A percentile compares a stretch with the other conserved stretches of the same genome.
Conservation (phyloP, 140 eudicot species). For the Oenanthe javanica region DNA sequence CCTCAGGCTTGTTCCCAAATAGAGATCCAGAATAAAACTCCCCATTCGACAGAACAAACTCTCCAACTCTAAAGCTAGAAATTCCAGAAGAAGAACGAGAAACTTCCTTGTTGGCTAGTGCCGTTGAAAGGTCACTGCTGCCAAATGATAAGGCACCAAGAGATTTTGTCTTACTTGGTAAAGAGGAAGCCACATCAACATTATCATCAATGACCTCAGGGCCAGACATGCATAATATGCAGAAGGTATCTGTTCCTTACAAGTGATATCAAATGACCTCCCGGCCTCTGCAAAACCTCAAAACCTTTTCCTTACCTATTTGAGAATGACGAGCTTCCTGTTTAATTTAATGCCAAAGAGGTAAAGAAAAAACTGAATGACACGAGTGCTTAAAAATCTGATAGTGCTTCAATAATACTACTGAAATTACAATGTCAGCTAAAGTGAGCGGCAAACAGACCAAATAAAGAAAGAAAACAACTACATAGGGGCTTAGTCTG, state of each 20-base stretch:
- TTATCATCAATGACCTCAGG: slow-evolving; percentile 51
- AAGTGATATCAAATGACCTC: neutral
- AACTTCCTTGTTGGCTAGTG: slow-evolving; percentile 43
- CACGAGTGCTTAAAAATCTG: neutral
- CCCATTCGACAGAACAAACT: slow-evolving; percentile 60
- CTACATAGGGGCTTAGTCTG: neutral
- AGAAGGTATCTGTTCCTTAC: slow-evolving; percentile 25
- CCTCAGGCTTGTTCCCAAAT: slow-evolving; percentile 69
- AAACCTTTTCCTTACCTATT: neutral
- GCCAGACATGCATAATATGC: slow-evolving; percentile 85
- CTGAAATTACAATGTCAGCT: neutral
- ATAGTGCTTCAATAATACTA: neutral
- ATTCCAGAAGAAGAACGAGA: slow-evolving; percentile 49
- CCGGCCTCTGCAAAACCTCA: neutral
- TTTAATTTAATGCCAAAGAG: neutral
- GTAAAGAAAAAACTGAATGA: neutral
- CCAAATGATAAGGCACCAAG: slow-evolving; percentile 33
- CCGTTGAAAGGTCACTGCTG: slow-evolving; percentile 16
- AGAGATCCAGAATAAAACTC: slow-evolving; percentile 74
- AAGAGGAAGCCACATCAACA: slow-evolving; percentile 33
- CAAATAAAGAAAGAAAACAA: neutral
- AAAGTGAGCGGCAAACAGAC: neutral
- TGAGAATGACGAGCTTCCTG: neutral
- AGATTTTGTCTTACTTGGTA: slow-evolving; percentile 53
- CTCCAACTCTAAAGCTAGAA: slow-evolving; percentile 43